Evolutionary conservation across 345 rosid species (phyloP).

Genomic region (Ricinus communis): DNA sequence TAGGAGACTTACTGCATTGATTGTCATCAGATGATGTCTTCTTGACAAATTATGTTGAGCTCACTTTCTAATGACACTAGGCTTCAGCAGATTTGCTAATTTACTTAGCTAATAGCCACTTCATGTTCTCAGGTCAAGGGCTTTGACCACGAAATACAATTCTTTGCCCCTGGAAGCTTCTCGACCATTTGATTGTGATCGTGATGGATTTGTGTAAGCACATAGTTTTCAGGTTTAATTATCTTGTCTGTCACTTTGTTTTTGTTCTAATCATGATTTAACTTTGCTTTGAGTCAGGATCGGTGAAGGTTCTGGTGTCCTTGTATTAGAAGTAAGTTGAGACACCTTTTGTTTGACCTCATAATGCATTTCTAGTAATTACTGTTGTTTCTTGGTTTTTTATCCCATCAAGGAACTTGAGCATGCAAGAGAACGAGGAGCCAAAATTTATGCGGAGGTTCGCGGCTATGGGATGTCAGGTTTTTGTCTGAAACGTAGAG

Average conservation of each 20-base stretch:
- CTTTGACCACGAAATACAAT: constrained; percentile 79
- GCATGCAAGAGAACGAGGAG: constrained; percentile 88
- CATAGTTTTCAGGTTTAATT: constrained; percentile 8
- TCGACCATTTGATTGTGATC: constrained; percentile 85
- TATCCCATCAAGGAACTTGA: constrained; percentile 60
- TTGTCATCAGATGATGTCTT: constrained; percentile 4
- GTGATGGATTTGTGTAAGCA: constrained; percentile 98
- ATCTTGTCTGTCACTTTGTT: constrained; percentile 9
- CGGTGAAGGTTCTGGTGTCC: constrained; percentile 88
- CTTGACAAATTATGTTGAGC: neutral
- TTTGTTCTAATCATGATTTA: constrained; percentile 11
- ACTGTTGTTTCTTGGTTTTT: constrained; percentile 13
- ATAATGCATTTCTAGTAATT: neutral
- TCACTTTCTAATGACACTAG: neutral
- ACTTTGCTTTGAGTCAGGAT: constrained; percentile 55
- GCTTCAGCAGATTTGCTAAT: neutral
- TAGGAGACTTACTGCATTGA: neutral
- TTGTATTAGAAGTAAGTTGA: constrained; percentile 80
- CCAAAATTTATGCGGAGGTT: constrained; percentile 86
- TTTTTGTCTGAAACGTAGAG: constrained; percentile 23
- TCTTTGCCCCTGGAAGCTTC: constrained; percentile 83
- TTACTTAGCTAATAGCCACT: constrained; percentile 11
- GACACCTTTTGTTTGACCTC: constrained; percentile 7
- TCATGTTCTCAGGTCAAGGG: constrained; percentile 66
- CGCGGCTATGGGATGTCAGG: constrained; percentile 99